Base-by-base conservation (phyloP, 257 asterid species). In the Paraleonurus japonicus region DNA sequence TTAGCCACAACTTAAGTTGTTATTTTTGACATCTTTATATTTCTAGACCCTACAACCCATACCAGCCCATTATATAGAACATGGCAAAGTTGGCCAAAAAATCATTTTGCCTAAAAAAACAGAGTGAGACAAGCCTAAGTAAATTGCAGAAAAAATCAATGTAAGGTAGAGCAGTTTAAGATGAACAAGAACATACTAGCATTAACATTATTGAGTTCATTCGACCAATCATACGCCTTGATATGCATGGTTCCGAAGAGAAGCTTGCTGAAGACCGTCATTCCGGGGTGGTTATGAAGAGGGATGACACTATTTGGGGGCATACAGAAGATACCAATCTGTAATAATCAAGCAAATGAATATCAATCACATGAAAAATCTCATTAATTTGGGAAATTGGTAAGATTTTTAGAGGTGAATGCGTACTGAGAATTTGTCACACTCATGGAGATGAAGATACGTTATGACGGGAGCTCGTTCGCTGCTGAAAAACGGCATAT, bases 281-380 rank as follows among this genome's bases (percentile, higher is more conserved):
- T 92, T 45, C 86, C 96, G 5, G 98, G 98, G 75, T 92, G 98
- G 85, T 90, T 84, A 43, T 92, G 98, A 28, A 92, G 92, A 2
- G 98, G 98, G 47, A 92, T 92, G 71, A 92, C 96, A 67, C 90
- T 85, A n/a, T 76, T 78, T 24, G 96, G 98, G 0, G 98, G 98
- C 86, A 92, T 81, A 77, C 98, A 92, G 80, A 92, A 92, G 68
- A 92, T 88, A 53, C 96, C 98, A 78, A 92, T 88, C 98, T 92
- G 87, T 28, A 59, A 27, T 15, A 5, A 15, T 28, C 65, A 33
- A 28, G n/a, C 15, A 15, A 28, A 59, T 59, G 1, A 59, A 27
- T 28, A 28, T 28, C 10, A 59, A 58, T 27, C 39, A 12, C 64
- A 58, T 27, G 0, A 13, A 58, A 59, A 59, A 27, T 7, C 59